Conservation (phyloP, 2,329 filamentous ascomycete genomes). For the Fusarium sp. region DNA sequence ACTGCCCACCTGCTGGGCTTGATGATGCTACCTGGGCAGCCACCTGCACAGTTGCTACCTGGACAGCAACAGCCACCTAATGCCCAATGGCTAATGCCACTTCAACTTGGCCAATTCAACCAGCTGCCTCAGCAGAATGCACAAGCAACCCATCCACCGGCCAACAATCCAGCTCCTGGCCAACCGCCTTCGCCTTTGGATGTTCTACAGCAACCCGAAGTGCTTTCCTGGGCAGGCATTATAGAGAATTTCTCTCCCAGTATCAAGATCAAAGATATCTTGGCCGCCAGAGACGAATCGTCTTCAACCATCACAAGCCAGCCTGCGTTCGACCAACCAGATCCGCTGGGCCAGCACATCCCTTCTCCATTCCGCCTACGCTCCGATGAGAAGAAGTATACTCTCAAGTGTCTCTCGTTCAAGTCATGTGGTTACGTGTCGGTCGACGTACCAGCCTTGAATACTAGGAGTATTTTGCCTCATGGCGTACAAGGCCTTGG, state of each 20-base stretch:
- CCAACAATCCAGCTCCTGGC: slow-evolving; percentile 7
- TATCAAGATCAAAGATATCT: slow-evolving; percentile 45
- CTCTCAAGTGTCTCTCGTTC: slow-evolving; percentile 59
- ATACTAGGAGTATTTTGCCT: slow-evolving; percentile 51
- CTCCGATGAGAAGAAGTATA: slow-evolving; percentile 45
- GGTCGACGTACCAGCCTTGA: slow-evolving; percentile 51
- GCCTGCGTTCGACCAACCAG: slow-evolving; percentile 8
- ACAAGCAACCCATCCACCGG: background rate
- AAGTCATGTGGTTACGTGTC: slow-evolving; percentile 71
- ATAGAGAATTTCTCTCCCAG: slow-evolving; percentile 56
- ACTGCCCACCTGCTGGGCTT: slow-evolving; percentile 31
- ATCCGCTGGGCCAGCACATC: slow-evolving; percentile 33
- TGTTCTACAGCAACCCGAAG: slow-evolving; percentile 43
- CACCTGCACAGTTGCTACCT: background rate
- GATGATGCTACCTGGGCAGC: slow-evolving; percentile 5
- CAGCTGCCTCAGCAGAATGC: slow-evolving; percentile 5
- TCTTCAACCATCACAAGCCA: background rate
- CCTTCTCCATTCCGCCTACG: slow-evolving; percentile 37
- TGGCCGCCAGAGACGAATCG: slow-evolving; percentile 17
- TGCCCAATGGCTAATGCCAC: background rate
- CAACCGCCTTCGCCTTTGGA: slow-evolving; percentile 9
- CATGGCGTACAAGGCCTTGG: slow-evolving; percentile 35
- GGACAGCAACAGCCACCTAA: background rate
- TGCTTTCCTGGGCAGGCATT: slow-evolving; percentile 55
- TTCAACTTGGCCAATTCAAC: background rate